Evolutionary conservation across 1,284 basidiomycete genomes (phyloP).

Genomic region (Cerioporus squamosus): DNA sequence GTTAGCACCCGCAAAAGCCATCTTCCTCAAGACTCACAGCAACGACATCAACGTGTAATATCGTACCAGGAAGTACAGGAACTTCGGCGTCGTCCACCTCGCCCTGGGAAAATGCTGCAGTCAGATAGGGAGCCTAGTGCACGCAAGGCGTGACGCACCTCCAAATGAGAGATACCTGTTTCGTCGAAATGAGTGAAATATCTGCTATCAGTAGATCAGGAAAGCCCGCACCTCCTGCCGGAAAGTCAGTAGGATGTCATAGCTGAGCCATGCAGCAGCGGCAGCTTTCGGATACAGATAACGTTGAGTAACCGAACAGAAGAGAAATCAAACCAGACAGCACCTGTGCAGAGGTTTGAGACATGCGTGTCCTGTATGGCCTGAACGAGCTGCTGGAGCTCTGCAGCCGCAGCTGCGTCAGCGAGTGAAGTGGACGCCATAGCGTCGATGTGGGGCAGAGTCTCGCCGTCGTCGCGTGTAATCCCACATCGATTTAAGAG

Average conservation of each 20-base stretch:
- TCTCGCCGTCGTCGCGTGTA: too few species aligned
- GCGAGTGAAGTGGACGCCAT: too few species aligned
- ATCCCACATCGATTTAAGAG: too few species aligned
- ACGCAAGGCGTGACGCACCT: not conserved
- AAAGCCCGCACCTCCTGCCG: not conserved
- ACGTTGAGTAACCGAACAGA: not conserved
- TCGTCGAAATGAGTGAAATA: not conserved
- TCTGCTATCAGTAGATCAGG: not conserved
- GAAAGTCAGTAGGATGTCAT: constrained; percentile 11
- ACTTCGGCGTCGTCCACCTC: constrained; percentile 12
- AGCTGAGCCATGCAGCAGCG: constrained; percentile 9
- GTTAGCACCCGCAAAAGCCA: not conserved
- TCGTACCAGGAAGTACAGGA: constrained; percentile 17
- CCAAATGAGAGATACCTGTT: constrained; percentile 12
- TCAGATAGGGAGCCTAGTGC: not conserved
- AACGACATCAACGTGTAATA: constrained; percentile 14
- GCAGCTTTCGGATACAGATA: not conserved
- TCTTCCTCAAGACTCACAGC: constrained; percentile 6
- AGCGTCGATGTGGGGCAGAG: too few species aligned
- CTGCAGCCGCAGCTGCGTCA: not conserved
- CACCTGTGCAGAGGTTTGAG: constrained; percentile 13
- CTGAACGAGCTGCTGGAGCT: constrained; percentile 6
- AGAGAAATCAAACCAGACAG: not conserved
- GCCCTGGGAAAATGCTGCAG: constrained; percentile 4
- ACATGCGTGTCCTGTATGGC: constrained; percentile 7